Conservation (phyloP, 2,329 filamentous ascomycete species). For the Venturia oleaginea region DNA sequence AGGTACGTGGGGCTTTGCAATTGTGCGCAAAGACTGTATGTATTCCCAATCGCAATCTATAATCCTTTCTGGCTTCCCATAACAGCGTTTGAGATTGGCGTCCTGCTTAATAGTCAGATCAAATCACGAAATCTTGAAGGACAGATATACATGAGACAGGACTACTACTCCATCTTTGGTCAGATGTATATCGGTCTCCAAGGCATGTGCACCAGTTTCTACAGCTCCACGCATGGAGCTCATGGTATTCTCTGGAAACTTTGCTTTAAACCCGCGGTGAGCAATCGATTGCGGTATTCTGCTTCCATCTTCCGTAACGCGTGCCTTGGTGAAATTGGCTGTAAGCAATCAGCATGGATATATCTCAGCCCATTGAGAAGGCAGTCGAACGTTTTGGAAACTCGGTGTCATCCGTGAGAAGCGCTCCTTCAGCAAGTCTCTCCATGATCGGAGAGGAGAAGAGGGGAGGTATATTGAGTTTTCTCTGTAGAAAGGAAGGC, state of each 20-base stretch:
- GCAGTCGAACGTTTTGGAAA: background rate
- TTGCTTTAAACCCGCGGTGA: constrained; percentile 69
- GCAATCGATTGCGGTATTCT: constrained; percentile 62
- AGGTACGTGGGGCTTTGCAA: constrained; percentile 55
- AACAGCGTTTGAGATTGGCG: constrained; percentile 68
- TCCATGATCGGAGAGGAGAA: constrained; percentile 1
- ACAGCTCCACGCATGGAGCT: constrained; percentile 67
- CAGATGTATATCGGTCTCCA: constrained; percentile 85
- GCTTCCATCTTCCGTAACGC: constrained; percentile 26
- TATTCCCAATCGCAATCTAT: constrained; percentile 69
- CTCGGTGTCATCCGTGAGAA: background rate
- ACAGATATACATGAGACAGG: constrained; percentile 59
- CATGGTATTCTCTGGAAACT: constrained; percentile 80
- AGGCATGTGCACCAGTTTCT: constrained; percentile 62
- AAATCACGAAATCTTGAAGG: background rate
- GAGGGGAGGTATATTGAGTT: background rate
- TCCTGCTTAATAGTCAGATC: constrained; percentile 45
- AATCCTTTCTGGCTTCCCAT: constrained; percentile 62
- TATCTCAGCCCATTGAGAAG: background rate
- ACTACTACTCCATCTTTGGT: constrained; percentile 77
- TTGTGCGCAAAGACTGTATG: constrained; percentile 57
- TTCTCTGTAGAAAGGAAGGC: background rate
- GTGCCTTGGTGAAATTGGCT: constrained; percentile 29
- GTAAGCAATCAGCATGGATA: background rate
- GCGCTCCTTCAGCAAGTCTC: background rate